phyloP scores from a whole-genome alignment of 305 asterid genomes.

The Fraxinus velutina region DNA sequence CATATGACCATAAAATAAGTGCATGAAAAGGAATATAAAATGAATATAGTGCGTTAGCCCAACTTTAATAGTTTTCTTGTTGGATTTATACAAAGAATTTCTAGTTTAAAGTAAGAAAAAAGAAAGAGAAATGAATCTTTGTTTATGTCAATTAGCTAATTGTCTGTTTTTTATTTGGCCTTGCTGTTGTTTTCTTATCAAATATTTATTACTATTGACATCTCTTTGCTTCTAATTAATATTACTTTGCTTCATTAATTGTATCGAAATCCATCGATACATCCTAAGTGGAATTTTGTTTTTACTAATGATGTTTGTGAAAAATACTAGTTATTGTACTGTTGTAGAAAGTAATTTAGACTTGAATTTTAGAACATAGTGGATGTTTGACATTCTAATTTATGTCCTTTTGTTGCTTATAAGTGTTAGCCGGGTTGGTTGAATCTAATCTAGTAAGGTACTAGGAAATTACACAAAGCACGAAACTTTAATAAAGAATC shows the following conservation, averaged over 20 bases:
- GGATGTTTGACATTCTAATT: constrained; percentile 31
- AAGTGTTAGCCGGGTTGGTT: constrained; percentile 31
- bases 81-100: constrained; percentile 21
- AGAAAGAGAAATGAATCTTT: constrained; percentile 27
- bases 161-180: constrained; percentile 22
- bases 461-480: not conserved
- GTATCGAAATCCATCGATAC: constrained; percentile 55
- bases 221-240: constrained; percentile 18
- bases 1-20: not conserved
- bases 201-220: not conserved
- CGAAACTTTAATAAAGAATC: not conserved
- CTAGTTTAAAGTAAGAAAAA: not conserved
- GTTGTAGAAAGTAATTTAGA: constrained; percentile 15
- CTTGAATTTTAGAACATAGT: constrained; percentile 27
- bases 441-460: not conserved
- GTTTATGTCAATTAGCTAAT: constrained; percentile 43
- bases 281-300: constrained; percentile 48
- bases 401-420: constrained; percentile 45
- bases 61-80: constrained; percentile 37
- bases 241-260: constrained; percentile 36
- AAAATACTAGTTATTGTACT: constrained; percentile 20
- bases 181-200: not conserved
- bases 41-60: constrained; percentile 21
- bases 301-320: constrained; percentile 13
- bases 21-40: constrained; percentile 2